phyloP scores from a whole-genome alignment of 1,284 basidiomycete genomes.

The Ustilago vetiveriae region DNA sequence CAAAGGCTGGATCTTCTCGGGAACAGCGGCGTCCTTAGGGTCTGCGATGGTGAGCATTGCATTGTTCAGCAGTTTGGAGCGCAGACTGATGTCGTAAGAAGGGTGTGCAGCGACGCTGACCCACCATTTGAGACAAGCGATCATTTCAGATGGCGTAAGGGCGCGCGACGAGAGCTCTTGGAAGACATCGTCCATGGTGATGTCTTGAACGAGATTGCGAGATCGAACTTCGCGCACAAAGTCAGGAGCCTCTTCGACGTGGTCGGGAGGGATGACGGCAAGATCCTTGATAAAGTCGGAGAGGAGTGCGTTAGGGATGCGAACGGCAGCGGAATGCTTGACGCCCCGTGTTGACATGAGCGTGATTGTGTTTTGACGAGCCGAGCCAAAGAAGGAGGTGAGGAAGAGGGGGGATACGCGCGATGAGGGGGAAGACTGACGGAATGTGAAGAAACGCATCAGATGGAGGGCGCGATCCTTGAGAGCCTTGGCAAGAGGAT shows the following conservation, averaged over 20 bases:
- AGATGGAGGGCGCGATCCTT: constrained; percentile 77
- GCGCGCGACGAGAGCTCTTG: constrained; percentile 80
- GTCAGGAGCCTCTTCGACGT: constrained; percentile 74
- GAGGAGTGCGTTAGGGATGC: constrained; percentile 80
- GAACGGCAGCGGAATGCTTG: constrained; percentile 76
- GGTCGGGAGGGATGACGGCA: constrained; percentile 77
- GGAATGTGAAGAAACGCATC: constrained; percentile 71
- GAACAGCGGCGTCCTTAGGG: constrained; percentile 16
- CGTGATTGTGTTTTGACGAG: constrained; percentile 71
- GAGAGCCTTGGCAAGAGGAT: constrained; percentile 44
- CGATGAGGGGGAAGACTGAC: constrained; percentile 82
- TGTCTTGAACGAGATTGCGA: constrained; percentile 79
- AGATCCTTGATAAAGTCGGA: constrained; percentile 81
- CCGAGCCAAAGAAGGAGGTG: constrained; percentile 81
- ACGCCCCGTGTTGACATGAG: constrained; percentile 85
- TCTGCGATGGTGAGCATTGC: constrained; percentile 52
- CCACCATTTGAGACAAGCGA: constrained; percentile 91
- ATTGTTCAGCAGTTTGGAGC: constrained; percentile 57
- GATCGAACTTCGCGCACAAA: constrained; percentile 77
- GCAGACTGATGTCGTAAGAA: constrained; percentile 61
- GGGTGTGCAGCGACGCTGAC: constrained; percentile 72
- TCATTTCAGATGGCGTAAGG: constrained; percentile 78
- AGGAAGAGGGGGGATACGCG: constrained; percentile 84
- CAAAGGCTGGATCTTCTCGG: constrained; percentile 68
- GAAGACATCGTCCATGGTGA: constrained; percentile 86